phyloP scores from a whole-genome alignment of 1,284 basidiomycete genomes.

The Melampsora medusae region DNA sequence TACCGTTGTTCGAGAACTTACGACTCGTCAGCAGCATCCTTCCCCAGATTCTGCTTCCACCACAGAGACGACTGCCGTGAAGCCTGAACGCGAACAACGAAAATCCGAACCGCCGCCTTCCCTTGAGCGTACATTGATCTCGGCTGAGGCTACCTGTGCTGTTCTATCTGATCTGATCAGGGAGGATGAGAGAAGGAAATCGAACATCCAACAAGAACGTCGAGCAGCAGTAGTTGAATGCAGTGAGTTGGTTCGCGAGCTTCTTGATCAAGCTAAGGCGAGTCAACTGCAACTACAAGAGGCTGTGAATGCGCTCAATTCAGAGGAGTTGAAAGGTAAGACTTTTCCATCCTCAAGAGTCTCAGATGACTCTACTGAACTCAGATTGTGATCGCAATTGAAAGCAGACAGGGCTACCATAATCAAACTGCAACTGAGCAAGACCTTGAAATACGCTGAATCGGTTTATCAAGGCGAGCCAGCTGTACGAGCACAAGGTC shows the following conservation, averaged over 20 bases:
- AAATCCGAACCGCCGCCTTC: neutral
- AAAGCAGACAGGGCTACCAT: neutral
- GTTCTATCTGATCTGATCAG: constrained; percentile 56
- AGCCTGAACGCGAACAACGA: neutral
- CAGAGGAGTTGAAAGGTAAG: neutral
- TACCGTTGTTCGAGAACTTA: constrained; percentile 56
- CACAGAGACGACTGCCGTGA: neutral
- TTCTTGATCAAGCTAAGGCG: constrained; percentile 54
- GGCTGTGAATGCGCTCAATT: constrained; percentile 30
- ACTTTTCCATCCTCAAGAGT: neutral
- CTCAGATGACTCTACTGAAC: too few relatives aligned
- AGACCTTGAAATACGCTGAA: neutral
- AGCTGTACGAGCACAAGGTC: constrained; percentile 20
- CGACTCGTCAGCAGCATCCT: constrained; percentile 54
- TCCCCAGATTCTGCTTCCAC: constrained; percentile 49
- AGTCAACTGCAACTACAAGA: constrained; percentile 51
- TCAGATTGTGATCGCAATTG: too few relatives aligned
- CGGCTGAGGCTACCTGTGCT: constrained; percentile 49
- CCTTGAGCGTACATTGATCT: constrained; percentile 23
- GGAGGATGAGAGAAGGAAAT: constrained; percentile 61
- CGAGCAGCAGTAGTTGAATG: constrained; percentile 64
- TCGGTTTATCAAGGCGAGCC: constrained; percentile 25
- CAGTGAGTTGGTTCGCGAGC: constrained; percentile 68
- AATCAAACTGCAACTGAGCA: neutral
- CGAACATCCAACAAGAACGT: constrained; percentile 66